Evolutionary conservation across 106 monocot genomes (phyloP).

Genomic region (Gastrodia elata): DNA sequence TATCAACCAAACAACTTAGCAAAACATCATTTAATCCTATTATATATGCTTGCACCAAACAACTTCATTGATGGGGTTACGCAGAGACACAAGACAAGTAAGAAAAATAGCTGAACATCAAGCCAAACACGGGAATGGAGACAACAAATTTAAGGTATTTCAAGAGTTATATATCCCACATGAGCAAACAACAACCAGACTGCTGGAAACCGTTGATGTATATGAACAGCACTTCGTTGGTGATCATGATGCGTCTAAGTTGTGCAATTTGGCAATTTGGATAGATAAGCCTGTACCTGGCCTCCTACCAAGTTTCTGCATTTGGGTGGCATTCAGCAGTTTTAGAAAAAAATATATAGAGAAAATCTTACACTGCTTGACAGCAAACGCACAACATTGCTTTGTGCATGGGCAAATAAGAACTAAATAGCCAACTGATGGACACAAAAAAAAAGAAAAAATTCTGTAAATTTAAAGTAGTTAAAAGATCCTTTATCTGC

Average conservation of each 20-base stretch:
- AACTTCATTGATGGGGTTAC: neutral
- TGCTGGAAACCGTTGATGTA: too few species aligned
- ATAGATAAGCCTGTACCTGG: too few species aligned
- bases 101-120: neutral
- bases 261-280: too few species aligned
- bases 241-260: too few species aligned
- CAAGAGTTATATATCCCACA: too few species aligned
- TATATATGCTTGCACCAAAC: too few species aligned
- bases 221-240: too few species aligned
- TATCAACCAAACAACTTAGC: too few species aligned
- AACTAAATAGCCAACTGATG: neutral
- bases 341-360: neutral
- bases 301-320: neutral
- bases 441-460: neutral
- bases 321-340: neutral
- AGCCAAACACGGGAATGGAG: neutral
- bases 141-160: too few species aligned
- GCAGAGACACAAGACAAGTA: neutral
- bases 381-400: neutral
- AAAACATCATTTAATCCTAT: too few species aligned
- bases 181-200: too few species aligned
- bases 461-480: neutral
- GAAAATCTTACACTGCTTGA: neutral
- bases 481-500: neutral
- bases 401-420: neutral